Evolutionary conservation across 768 basidiomycete species (phyloP).

Genomic region (Cystofilobasidium macerans): DNA sequence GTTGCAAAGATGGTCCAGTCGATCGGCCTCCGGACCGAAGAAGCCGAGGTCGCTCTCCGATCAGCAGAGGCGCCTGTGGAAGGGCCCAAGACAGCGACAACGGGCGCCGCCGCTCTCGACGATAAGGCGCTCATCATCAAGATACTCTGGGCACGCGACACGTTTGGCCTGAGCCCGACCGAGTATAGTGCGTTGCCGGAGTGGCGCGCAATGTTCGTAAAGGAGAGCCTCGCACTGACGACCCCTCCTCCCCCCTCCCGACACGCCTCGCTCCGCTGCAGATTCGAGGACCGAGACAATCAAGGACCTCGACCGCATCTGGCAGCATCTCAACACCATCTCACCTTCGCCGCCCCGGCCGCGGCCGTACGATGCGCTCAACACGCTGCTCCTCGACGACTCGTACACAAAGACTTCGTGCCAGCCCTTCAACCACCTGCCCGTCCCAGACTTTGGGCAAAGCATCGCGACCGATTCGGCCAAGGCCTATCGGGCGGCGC

Average conservation of each 20-base stretch:
- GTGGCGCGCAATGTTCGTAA: too few relatives aligned
- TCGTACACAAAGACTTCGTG: conserved; percentile 22
- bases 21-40: conserved; percentile 1
- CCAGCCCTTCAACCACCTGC: conserved; percentile 26
- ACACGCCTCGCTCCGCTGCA: conserved; percentile 13
- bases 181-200: conserved; percentile 68
- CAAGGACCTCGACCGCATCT: conserved; percentile 65
- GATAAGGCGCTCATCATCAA: conserved; percentile 27
- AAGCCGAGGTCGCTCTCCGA: not conserved
- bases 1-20: conserved; percentile 20
- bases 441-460: conserved; percentile 22
- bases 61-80: not conserved
- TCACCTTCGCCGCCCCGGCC: not conserved
- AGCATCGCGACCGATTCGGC: conserved; percentile 11
- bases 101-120: conserved; percentile 44
- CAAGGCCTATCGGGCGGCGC: not conserved
- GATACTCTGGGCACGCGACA: conserved; percentile 67
- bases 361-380: conserved; percentile 9
- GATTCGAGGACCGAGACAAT: conserved; percentile 47
- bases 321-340: conserved; percentile 42
- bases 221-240: too few relatives aligned
- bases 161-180: conserved; percentile 51
- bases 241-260: not conserved
- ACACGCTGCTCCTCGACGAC: conserved; percentile 26
- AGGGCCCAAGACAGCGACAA: conserved; percentile 46